A percentile compares a stretch with the other conserved stretches of the same genome.
phyloP scores from a whole-genome alignment of 306 rosid genomes.

The Inga leiocalycina region DNA sequence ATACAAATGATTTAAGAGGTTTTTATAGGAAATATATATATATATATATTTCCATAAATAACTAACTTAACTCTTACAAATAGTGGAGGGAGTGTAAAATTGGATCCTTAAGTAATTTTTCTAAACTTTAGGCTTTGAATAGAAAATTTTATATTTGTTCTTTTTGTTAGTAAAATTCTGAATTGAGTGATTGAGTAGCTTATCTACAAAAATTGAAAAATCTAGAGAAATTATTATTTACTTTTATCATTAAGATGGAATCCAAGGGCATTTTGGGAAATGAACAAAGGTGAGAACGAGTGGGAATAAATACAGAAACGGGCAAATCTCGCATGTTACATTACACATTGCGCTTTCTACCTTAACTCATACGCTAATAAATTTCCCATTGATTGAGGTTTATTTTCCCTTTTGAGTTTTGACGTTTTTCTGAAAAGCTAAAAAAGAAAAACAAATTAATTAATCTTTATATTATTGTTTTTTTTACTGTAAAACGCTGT shows the following conservation, averaged over 20 bases:
- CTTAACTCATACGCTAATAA: slow-evolving; percentile 50
- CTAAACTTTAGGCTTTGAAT: neutral
- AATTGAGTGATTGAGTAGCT: neutral
- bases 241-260: neutral
- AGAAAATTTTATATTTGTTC: neutral
- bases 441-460: slow-evolving; percentile 2
- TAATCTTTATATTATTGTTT: neutral
- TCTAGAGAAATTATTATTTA: neutral
- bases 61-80: too few relatives aligned
- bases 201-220: neutral
- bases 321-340: slow-evolving; percentile 68
- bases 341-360: slow-evolving; percentile 52
- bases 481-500: neutral
- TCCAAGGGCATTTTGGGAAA: slow-evolving; percentile 45
- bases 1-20: too few relatives aligned
- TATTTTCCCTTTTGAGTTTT: slow-evolving; percentile 26
- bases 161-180: neutral
- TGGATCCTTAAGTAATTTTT: neutral
- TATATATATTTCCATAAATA: too few relatives aligned
- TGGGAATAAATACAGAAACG: slow-evolving; percentile 72
- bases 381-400: slow-evolving; percentile 30
- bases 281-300: slow-evolving; percentile 8
- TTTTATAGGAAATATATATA: too few relatives aligned
- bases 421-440: slow-evolving; percentile 34
- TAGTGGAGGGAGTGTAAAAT: too few relatives aligned